Evolutionary conservation across 805 yeast species (phyloP), one percentile per base, ranked within the genome.

Genomic region (Yarrowia yakushimensis): DNA sequence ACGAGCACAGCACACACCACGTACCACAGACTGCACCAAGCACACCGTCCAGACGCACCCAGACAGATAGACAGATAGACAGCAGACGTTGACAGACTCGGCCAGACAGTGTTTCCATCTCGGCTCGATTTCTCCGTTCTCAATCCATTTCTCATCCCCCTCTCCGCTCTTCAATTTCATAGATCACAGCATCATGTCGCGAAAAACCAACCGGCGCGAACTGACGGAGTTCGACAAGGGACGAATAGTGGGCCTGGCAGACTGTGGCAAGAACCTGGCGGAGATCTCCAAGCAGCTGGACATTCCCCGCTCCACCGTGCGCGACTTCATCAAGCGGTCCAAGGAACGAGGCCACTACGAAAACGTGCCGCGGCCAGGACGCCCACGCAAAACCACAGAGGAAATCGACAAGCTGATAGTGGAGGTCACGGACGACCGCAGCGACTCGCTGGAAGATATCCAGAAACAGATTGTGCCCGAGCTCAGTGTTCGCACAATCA

Each of bases 211-310:
- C 48, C 64, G 64, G 13, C 63, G 64, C 20, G 65, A 62, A 17
- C 62, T 63, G 20, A 36, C 62, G 28, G 64, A 64, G 18, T 42
- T 37, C 30, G 63, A 65, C 64, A 63, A 52, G 65, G 64, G 63
- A 39, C 50, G 67, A 20, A 60, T 60, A 13, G 48, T 41, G 48
- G 57, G 64, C 25, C 65, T 65, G 17, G 65, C 65, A 13, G 66
- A 37, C 46, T 63, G 45, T 27, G 66, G 66, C 15, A 52, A 48
- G 23, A 43, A 54, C 30, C 43, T 43, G 33, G 63, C 64, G 39
- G 31, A 48, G 23, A 63, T 50, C 41, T 55, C 66, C 34, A 36
- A 54, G 28, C 61, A 63, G 45, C 64, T 62, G 22, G 63, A 62
- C 36, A 62, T 62, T 37, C 64, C 64, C 2, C 41, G 64, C 10